Evolutionary conservation across 2,329 filamentous ascomycete species (phyloP).

Genomic region (Alternaria incomplexa): DNA sequence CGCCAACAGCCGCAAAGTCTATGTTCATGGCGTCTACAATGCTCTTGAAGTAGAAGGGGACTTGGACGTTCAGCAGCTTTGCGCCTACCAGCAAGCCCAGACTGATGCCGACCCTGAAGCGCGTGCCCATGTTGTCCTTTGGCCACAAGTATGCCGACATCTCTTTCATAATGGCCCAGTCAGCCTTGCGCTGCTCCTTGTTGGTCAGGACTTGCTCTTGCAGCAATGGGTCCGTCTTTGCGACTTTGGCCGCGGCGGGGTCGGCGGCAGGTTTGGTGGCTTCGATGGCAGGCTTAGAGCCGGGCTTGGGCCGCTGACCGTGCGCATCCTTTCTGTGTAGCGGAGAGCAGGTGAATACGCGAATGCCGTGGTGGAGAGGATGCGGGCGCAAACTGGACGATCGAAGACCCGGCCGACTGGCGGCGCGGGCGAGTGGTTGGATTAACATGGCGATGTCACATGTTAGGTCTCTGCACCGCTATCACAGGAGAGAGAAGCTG

Average conservation of each 20-base stretch:
- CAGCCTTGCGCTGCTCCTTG: constrained; percentile 91
- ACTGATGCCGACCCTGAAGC: constrained; percentile 84
- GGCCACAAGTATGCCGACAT: constrained; percentile 98
- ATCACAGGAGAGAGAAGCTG: neutral
- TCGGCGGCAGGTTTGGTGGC: constrained; percentile 28
- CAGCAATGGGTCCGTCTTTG: constrained; percentile 57
- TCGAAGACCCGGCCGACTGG: constrained; percentile 35
- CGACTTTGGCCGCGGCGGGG: constrained; percentile 25
- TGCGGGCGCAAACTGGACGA: constrained; percentile 23
- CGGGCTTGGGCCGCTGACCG: constrained; percentile 37
- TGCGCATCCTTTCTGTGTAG: constrained; percentile 53
- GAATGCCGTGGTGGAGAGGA: constrained; percentile 30
- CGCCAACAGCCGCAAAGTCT: constrained; percentile 84
- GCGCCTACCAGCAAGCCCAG: constrained; percentile 83
- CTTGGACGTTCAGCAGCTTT: constrained; percentile 93
- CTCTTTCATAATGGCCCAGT: constrained; percentile 98
- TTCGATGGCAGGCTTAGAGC: constrained; percentile 29
- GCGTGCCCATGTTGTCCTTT: constrained; percentile 81
- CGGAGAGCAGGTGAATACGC: constrained; percentile 54
- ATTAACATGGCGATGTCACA: constrained; percentile 43
- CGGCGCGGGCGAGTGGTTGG: constrained; percentile 44
- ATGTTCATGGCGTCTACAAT: constrained; percentile 99
- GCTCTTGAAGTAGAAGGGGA: constrained; percentile 98
- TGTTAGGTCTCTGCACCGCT: constrained; percentile 16
- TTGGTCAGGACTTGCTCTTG: constrained; percentile 69